Evolutionary conservation across 2,329 filamentous ascomycete species (phyloP).

Genomic region (Dactylellina leptospora): DNA sequence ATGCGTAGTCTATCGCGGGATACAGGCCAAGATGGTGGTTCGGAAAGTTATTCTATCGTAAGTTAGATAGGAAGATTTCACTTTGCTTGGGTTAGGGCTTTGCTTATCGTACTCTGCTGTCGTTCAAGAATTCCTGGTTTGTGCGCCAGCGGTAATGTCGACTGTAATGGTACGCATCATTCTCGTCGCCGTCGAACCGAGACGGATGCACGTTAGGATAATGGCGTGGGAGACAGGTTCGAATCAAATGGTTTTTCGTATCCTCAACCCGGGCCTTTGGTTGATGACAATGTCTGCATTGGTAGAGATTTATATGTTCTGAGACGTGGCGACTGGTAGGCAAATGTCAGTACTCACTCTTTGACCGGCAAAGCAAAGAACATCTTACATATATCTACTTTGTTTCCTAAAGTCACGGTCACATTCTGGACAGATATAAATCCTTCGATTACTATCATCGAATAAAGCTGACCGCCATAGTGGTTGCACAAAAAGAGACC

Average conservation of each 20-base stretch:
- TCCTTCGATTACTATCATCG: conserved; percentile 31
- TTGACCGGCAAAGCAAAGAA: no score
- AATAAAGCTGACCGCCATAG: conserved; percentile 21
- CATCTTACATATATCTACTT: conserved; percentile 47
- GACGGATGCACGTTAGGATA: conserved; percentile 38
- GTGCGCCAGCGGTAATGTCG: conserved; percentile 50
- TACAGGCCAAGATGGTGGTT: conserved; percentile 32
- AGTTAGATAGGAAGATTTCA: background rate
- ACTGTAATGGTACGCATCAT: conserved; percentile 42
- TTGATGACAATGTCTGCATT: conserved; percentile 38
- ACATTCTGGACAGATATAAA: conserved; percentile 46
- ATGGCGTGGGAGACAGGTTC: conserved; percentile 41
- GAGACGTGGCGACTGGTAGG: conserved; percentile 38
- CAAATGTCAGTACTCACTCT: no score
- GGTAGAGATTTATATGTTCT: conserved; percentile 46
- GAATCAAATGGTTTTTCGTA: conserved; percentile 43
- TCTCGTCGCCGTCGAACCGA: conserved; percentile 41
- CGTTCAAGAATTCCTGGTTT: conserved; percentile 33
- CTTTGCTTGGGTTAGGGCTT: background rate
- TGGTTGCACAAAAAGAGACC: conserved; percentile 27
- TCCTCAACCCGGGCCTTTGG: conserved; percentile 44
- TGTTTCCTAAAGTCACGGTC: conserved; percentile 41
- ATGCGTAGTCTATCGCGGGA: conserved; percentile 8
- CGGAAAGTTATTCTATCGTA: conserved; percentile 16
- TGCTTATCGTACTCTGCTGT: conserved; percentile 34